Evolutionary conservation across 768 basidiomycete species (phyloP), one percentile per base, ranked within the genome.

Genomic region (Mycena metata): DNA sequence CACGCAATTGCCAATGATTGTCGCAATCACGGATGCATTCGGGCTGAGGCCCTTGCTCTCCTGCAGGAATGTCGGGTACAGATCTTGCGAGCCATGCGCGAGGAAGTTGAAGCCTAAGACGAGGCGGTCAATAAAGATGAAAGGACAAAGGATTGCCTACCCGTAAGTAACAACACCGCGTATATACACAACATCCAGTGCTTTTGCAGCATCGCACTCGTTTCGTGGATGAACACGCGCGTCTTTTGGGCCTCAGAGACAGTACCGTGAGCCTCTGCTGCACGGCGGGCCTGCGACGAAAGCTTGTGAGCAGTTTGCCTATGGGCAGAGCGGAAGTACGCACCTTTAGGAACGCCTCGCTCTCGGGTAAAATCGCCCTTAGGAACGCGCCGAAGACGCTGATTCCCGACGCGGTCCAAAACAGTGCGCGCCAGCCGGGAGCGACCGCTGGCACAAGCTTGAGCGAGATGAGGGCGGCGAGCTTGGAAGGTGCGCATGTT

Each of bases 111-210:
- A 50, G 61, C 79, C 19, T 64, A 83, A 30, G 56, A 39, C 13
- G 23, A 42, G 23, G 57, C 35, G n/a, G 55, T 64, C 55, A 43
- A 47, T 33, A 33, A 33, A 43, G 46, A 64, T 23, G 33, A 35
- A 36, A 36, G 39, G 30, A 33, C 41, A 35, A 36, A 36, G 39
- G 30, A 33, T 51, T 46, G 36, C 56, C 41, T 36, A 66, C 86
- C 86, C 2, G 90, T 89, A 92, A 96, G 93, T 63, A 96, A 85
- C 56, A 95, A 80, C n/a, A 96, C 85, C 1, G 92, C 91, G 73
- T 96, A 96, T 56, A 96, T 89, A 75, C 92, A 95, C 41, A 93
- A 77, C 16, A 89, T 71, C 95, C 95, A 97, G 75, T 98, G 94
- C 15, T 75, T 79, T 80, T 88, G 94, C 42, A 96, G 80, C 94